These are phyloP conservation scores for Verticillium longisporum DNA, from an alignment of 2,329 filamentous ascomycete species.

Conservation along the genomic window DNA sequence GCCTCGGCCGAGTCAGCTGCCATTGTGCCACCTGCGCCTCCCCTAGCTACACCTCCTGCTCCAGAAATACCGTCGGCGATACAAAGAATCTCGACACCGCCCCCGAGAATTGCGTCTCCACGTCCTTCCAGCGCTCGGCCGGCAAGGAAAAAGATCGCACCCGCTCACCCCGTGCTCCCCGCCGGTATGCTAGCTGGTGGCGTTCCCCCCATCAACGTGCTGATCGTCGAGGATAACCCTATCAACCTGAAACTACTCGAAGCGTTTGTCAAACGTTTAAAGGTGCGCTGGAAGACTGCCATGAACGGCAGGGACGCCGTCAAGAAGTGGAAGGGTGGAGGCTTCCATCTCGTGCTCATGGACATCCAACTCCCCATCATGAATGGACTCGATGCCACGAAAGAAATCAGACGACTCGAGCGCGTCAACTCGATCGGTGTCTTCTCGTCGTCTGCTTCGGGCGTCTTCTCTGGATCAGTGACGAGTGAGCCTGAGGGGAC, in stretches of 20 bases:
- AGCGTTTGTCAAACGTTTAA: conserved; percentile 90
- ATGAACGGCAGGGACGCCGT: conserved; percentile 93
- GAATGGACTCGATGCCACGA: conserved; percentile 90
- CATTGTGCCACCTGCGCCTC: conserved; percentile 40
- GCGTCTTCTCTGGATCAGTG: conserved; percentile 26
- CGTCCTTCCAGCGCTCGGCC: conserved; percentile 33
- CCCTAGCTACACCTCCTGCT: conserved; percentile 44
- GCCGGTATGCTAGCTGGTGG: conserved; percentile 68
- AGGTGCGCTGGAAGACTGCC: conserved; percentile 95
- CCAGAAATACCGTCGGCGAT: conserved; percentile 31
- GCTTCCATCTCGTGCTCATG: conserved; percentile 96
- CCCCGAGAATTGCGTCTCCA: conserved; percentile 41
- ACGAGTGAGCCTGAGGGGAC: conserved; percentile 37
- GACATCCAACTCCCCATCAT: conserved; percentile 97
- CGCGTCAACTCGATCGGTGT: conserved; percentile 88
- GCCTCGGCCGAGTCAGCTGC: conserved; percentile 43
- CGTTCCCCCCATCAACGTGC: conserved; percentile 91
- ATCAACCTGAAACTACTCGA: conserved; percentile 93
- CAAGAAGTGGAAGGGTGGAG: conserved; percentile 83
- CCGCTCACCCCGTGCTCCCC: conserved; percentile 39
- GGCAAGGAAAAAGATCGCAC: conserved; percentile 48
- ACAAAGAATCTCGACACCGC: conserved; percentile 49
- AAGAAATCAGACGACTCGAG: conserved; percentile 87
- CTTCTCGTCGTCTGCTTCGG: conserved; percentile 61
- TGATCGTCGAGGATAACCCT: conserved; percentile 97